Percentiles rank a stretch among this genome's conserved stretches.
Conservation (phyloP, 352 stramenopile species). For the Phytophthora meadii region DNA sequence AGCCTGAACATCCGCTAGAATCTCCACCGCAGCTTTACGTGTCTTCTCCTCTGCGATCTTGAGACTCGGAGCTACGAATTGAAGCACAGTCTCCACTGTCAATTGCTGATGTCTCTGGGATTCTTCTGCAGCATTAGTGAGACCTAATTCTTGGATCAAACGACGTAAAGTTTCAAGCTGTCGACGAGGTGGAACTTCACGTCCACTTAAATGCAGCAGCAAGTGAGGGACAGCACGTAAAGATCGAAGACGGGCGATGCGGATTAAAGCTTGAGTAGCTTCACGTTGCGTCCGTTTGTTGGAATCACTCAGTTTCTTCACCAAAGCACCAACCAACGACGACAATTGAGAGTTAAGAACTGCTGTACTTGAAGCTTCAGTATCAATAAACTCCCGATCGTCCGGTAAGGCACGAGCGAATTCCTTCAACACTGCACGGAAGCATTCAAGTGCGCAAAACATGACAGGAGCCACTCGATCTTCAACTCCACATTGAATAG, state of each 20-base stretch:
- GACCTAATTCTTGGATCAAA: conserved; percentile 61
- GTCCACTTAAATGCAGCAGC: conserved; percentile 66
- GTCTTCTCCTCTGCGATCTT: conserved; percentile 85
- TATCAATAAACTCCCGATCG: conserved; percentile 51
- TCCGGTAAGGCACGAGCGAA: conserved; percentile 53
- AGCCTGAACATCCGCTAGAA: conserved; percentile 70
- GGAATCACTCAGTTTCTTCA: conserved; percentile 75
- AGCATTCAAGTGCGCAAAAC: conserved; percentile 84
- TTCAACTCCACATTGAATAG: conserved; percentile 75
- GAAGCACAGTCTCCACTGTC: conserved; percentile 66
- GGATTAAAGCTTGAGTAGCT: conserved; percentile 60
- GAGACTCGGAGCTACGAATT: conserved; percentile 74
- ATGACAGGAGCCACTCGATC: conserved; percentile 83
- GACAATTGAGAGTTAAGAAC: conserved; percentile 71
- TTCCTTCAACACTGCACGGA: conserved; percentile 69
- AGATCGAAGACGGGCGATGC: conserved; percentile 69
- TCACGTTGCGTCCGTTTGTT: conserved; percentile 88
- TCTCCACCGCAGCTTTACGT: conserved; percentile 66
- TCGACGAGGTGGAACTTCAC: conserved; percentile 58
- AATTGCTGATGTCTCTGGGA: conserved; percentile 29
- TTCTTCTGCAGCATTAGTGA: conserved; percentile 34
- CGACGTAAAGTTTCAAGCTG: conserved; percentile 66
- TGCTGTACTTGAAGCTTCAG: conserved; percentile 24
- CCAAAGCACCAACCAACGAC: conserved; percentile 51
- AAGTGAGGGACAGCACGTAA: conserved; percentile 64